Conservation (phyloP, 805 yeast genomes). For the Candida hungchunana region DNA sequence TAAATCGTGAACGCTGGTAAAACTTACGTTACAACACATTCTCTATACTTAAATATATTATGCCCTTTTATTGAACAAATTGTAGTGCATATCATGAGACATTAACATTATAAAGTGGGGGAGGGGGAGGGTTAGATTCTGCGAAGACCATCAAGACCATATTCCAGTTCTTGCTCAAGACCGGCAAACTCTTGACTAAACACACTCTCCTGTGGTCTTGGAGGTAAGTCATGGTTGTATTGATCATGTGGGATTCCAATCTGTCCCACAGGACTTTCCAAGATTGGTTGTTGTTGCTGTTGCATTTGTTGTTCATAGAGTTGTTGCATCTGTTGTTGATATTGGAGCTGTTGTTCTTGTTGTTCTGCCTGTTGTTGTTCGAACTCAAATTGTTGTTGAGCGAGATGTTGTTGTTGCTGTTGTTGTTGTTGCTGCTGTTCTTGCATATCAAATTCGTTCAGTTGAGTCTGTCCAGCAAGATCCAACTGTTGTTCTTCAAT, state of each 20-base stretch:
- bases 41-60: not conserved
- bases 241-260: slow-evolving; percentile 49
- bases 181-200: slow-evolving; percentile 31
- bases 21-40: not conserved
- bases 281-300: slow-evolving; percentile 15
- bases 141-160: slow-evolving; percentile 48
- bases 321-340: slow-evolving; percentile 8
- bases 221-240: slow-evolving; percentile 46
- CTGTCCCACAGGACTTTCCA: slow-evolving; percentile 29
- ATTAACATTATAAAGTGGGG: not conserved
- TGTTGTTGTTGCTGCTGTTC: slow-evolving; percentile 22
- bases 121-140: slow-evolving; percentile 1
- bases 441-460: no score
- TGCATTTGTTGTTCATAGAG: slow-evolving; percentile 14
- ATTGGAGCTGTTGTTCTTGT: slow-evolving; percentile 16
- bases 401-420: slow-evolving; percentile 7
- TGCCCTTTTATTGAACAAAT: no score
- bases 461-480: no score
- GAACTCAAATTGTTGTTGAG: not conserved
- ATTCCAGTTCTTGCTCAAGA: slow-evolving; percentile 62
- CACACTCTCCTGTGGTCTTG: slow-evolving; percentile 53
- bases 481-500: slow-evolving; percentile 48
- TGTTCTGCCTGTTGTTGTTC: slow-evolving; percentile 15
- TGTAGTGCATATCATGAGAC: not conserved
- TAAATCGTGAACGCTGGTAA: not conserved